phyloP scores from a whole-genome alignment of 768 basidiomycete genomes.

The Cystobasidium onofrii region DNA sequence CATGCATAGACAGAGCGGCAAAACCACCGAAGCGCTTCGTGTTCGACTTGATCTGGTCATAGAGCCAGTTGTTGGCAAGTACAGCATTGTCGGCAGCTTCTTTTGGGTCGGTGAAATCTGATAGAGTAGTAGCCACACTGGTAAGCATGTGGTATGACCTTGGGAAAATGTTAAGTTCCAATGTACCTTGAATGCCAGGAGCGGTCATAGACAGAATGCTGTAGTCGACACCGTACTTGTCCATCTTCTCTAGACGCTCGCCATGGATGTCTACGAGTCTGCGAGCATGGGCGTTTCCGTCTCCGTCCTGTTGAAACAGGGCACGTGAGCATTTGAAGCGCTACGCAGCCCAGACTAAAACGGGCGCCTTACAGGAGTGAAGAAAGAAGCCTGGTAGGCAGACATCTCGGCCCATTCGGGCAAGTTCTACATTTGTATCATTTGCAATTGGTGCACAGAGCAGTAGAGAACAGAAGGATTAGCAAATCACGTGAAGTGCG shows the following conservation, averaged over 20 bases:
- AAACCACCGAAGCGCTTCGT: conserved; percentile 30
- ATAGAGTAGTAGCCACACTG: no score
- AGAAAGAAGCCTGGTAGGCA: conserved; percentile 30
- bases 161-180: no score
- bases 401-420: conserved; percentile 32
- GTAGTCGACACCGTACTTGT: conserved; percentile 28
- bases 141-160: no score
- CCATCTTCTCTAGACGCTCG: conserved; percentile 31
- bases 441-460: no score
- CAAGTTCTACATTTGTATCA: conserved; percentile 2
- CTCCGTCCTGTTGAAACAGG: conserved; percentile 8
- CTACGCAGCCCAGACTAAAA: not conserved
- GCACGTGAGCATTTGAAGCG: not conserved
- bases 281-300: conserved; percentile 25
- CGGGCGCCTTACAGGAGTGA: conserved; percentile 4
- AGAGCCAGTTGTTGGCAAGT: conserved; percentile 31
- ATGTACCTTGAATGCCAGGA: conserved; percentile 29
- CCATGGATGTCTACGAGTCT: conserved; percentile 30
- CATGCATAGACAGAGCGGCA: conserved; percentile 35
- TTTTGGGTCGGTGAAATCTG: conserved; percentile 31
- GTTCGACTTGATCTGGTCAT: conserved; percentile 31
- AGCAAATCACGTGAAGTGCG: not conserved
- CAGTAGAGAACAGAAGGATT: not conserved
- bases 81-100: conserved; percentile 26
- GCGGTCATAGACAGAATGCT: conserved; percentile 33